phyloP scores from a whole-genome alignment of 225 moss, liverwort and hornwort genomes.

The Physcomitrium patens region DNA sequence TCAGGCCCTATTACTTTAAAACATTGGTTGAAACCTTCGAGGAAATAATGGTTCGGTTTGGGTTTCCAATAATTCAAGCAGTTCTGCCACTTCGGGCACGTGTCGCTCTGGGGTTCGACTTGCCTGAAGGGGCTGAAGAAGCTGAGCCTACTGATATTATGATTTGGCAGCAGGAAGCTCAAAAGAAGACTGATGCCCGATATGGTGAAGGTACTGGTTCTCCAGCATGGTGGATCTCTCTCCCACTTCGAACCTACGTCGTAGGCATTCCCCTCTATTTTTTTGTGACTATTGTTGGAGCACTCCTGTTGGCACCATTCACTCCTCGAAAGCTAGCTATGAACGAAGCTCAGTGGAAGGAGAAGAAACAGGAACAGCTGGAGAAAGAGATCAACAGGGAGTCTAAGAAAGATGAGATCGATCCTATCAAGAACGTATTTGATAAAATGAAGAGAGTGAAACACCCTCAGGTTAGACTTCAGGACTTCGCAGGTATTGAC shows the following conservation, averaged over 20 bases:
- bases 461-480: slow-evolving; percentile 80
- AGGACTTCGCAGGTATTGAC: slow-evolving; percentile 98
- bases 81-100: slow-evolving; percentile 65
- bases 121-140: slow-evolving; percentile 95
- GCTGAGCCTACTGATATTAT: slow-evolving; percentile 96
- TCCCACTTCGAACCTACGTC: slow-evolving; percentile 80
- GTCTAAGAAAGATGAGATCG: slow-evolving; percentile 80
- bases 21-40: slow-evolving; percentile 73
- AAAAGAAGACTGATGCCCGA: slow-evolving; percentile 85
- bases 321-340: slow-evolving; percentile 65
- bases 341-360: slow-evolving; percentile 86
- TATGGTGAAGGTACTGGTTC: slow-evolving; percentile 99
- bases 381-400: slow-evolving; percentile 83
- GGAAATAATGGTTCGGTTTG: slow-evolving; percentile 91
- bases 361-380: slow-evolving; percentile 82
- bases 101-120: slow-evolving; percentile 76
- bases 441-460: slow-evolving; percentile 99
- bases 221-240: slow-evolving; percentile 95
- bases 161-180: slow-evolving; percentile 99
- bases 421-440: slow-evolving; percentile 92
- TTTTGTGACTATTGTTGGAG: slow-evolving; percentile 58
- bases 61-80: slow-evolving; percentile 74
- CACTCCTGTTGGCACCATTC: slow-evolving; percentile 66
- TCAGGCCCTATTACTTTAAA: slow-evolving; percentile 86
- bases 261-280: slow-evolving; percentile 85